Evolutionary conservation across 352 stramenopile species (phyloP).

Genomic region (Pythium sp.): DNA sequence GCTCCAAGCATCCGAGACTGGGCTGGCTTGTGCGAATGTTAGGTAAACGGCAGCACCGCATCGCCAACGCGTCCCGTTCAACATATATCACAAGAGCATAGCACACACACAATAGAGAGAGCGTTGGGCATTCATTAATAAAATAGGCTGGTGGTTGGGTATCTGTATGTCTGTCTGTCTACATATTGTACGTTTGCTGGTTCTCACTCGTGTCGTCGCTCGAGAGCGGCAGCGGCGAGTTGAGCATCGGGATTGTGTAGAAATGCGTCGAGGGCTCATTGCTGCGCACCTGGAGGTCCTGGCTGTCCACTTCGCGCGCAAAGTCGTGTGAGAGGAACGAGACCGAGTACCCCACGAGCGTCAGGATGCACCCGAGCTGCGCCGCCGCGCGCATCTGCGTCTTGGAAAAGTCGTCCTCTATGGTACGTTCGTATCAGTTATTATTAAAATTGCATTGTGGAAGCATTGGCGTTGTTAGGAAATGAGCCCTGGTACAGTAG

Average conservation of each 20-base stretch:
- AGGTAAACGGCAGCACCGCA: too few species aligned
- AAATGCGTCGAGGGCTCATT: conserved; percentile 14
- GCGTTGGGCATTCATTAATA: background rate
- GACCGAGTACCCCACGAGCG: conserved; percentile 64
- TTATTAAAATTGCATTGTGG: too few species aligned
- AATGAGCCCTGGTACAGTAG: background rate
- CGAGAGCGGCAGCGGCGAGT: conserved; percentile 9
- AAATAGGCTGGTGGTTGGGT: background rate
- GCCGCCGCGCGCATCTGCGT: conserved; percentile 63
- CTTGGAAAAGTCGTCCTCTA: conserved; percentile 44
- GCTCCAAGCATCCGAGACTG: too few species aligned
- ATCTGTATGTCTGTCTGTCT: background rate
- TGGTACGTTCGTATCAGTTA: too few species aligned
- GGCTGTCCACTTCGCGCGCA: conserved; percentile 12
- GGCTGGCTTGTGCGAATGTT: too few species aligned
- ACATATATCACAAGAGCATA: too few species aligned
- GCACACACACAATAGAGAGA: background rate
- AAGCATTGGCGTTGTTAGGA: background rate
- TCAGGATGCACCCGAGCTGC: conserved; percentile 69
- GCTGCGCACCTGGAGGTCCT: background rate
- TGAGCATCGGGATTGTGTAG: conserved; percentile 19
- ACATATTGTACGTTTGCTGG: background rate
- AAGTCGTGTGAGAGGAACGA: conserved; percentile 70
- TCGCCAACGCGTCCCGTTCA: too few species aligned
- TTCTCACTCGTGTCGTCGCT: background rate